phyloP scores from a whole-genome alignment of 805 yeast species.

The Tetrapisispora iriomotensis region DNA sequence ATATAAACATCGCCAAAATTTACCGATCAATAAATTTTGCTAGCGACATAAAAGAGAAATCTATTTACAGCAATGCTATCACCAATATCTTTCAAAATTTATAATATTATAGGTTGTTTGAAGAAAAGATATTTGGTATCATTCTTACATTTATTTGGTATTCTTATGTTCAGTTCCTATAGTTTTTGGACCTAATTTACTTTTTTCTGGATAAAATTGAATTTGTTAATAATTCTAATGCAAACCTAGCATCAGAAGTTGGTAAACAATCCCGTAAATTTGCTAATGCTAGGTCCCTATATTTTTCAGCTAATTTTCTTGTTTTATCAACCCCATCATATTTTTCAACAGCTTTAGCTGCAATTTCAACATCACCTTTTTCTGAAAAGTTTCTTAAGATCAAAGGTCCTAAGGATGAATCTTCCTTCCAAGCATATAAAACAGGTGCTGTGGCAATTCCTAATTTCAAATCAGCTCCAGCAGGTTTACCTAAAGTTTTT shows the following conservation, averaged over 20 bases:
- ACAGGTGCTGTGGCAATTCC: constrained; percentile 98
- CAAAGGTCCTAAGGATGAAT: constrained; percentile 73
- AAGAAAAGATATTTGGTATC: too few species aligned
- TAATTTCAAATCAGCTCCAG: constrained; percentile 86
- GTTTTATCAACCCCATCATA: constrained; percentile 73
- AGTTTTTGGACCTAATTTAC: too few species aligned
- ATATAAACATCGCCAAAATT: too few species aligned
- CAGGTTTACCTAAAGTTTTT: constrained; percentile 82
- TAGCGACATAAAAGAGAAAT: too few species aligned
- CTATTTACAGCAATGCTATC: too few species aligned
- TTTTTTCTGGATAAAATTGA: constrained; percentile 75
- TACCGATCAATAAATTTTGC: too few species aligned
- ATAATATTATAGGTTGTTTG: too few species aligned
- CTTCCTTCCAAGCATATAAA: constrained; percentile 83
- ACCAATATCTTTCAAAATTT: too few species aligned
- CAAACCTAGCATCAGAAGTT: constrained; percentile 80
- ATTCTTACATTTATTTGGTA: too few species aligned
- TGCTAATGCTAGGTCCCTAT: constrained; percentile 63
- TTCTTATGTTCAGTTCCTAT: too few species aligned
- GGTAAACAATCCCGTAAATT: constrained; percentile 64
- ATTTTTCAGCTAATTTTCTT: constrained; percentile 61
- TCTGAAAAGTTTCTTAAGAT: constrained; percentile 73
- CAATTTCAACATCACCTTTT: constrained; percentile 78
- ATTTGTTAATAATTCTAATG: constrained; percentile 74
- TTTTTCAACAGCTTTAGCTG: constrained; percentile 60